phyloP scores from a whole-genome alignment of 140 eudicot genomes.

The Cichorium intybus region DNA sequence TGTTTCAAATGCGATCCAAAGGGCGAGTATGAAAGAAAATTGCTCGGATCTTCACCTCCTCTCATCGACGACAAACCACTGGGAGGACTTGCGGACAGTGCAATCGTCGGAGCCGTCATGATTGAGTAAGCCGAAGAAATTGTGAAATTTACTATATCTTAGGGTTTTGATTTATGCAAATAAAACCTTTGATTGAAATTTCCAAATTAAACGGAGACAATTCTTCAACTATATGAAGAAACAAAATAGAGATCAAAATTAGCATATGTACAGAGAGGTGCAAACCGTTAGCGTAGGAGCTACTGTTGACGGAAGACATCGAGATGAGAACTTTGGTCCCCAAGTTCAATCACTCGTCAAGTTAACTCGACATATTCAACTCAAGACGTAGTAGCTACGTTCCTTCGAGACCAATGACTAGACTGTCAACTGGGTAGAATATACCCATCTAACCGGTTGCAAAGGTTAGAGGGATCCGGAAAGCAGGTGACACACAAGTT shows the following conservation, averaged over 20 bases:
- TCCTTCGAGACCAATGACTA: no score
- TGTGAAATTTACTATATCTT: conserved; percentile 30
- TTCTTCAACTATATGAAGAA: background rate
- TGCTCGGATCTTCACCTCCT: conserved; percentile 46
- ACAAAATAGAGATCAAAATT: conserved; percentile 12
- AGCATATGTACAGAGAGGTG: conserved; percentile 20
- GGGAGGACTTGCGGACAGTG: conserved; percentile 51
- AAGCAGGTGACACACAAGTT: no score
- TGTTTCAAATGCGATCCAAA: conserved; percentile 61
- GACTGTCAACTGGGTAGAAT: no score
- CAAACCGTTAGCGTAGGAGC: no score
- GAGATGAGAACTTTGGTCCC: no score
- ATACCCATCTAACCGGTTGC: no score
- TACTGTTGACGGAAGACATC: no score
- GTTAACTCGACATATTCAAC: no score
- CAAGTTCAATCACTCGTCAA: no score
- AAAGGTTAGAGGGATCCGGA: no score
- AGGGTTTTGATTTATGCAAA: background rate
- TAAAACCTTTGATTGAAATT: conserved; percentile 30
- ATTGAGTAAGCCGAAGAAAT: conserved; percentile 27
- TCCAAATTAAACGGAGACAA: conserved; percentile 8
- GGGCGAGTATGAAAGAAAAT: conserved; percentile 52
- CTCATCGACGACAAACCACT: conserved; percentile 27
- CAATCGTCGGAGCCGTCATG: conserved; percentile 73
- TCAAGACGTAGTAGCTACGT: no score